Evolutionary conservation across 108 stramenopile genomes (phyloP).

Genomic region (Stephanodiscus triporus): DNA sequence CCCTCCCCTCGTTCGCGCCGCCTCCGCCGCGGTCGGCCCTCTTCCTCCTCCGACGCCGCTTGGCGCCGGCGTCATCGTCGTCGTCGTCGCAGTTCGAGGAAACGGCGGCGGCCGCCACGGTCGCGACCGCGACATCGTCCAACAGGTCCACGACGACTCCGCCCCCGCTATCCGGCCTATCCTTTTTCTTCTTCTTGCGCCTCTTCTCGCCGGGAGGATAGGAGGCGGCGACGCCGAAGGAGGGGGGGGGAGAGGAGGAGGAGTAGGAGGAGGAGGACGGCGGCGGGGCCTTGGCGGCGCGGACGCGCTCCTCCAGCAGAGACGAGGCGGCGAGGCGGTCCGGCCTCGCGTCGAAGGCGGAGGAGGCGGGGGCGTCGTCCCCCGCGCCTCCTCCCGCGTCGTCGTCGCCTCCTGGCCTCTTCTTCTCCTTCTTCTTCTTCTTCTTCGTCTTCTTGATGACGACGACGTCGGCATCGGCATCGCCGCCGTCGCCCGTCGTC

Average conservation of each 20-base stretch:
- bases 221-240: too few species aligned
- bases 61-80: background rate
- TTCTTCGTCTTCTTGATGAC: constrained; percentile 20
- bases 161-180: too few species aligned
- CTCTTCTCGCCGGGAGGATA: too few species aligned
- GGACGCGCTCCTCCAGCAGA: background rate
- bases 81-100: background rate
- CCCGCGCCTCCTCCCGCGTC: constrained; percentile 7
- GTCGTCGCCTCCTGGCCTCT: background rate
- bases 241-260: background rate
- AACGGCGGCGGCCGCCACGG: background rate
- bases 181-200: too few species aligned
- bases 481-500: background rate
- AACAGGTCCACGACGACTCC: background rate
- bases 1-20: too few species aligned
- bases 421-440: constrained; percentile 21
- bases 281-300: background rate
- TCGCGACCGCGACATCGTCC: background rate
- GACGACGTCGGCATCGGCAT: background rate
- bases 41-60: too few species aligned
- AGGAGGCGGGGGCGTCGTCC: background rate
- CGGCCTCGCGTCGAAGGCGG: too few species aligned
- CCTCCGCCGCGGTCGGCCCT: too few species aligned
- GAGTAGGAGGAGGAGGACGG: too few species aligned
- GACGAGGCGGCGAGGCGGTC: too few species aligned